Percentiles rank a stretch among this genome's conserved stretches.
Conservation (phyloP, 768 basidiomycete genomes). For the Boletus rubroflammeus region DNA sequence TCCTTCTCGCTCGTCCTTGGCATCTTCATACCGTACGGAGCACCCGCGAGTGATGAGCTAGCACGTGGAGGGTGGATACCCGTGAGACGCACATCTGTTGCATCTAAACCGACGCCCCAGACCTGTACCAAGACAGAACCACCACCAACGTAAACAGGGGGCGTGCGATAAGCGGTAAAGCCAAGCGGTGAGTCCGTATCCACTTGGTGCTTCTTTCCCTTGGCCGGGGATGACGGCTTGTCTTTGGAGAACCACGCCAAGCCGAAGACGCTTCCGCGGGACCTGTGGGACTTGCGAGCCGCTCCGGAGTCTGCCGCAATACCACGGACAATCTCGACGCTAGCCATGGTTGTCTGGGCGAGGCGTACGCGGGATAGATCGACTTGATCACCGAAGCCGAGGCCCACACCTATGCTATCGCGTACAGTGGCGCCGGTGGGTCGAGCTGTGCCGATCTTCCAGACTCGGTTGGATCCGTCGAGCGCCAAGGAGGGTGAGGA, state of each 20-base stretch:
- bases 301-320: constrained; percentile 27
- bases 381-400: constrained; percentile 45
- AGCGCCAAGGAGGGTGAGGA: constrained; percentile 20
- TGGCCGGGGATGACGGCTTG: constrained; percentile 7
- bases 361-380: constrained; percentile 75
- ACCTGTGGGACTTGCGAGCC: constrained; percentile 16
- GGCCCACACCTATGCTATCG: constrained; percentile 24
- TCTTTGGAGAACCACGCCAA: constrained; percentile 31
- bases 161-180: constrained; percentile 67
- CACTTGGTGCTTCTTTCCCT: constrained; percentile 5
- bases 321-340: constrained; percentile 72
- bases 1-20: constrained; percentile 24
- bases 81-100: constrained; percentile 65
- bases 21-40: constrained; percentile 20
- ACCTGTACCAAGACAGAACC: constrained; percentile 80
- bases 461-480: constrained; percentile 18
- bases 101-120: constrained; percentile 83
- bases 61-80: constrained; percentile 35
- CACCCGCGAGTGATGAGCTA: constrained; percentile 12
- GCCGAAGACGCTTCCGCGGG: constrained; percentile 25
- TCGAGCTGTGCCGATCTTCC: constrained; percentile 22
- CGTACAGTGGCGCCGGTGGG: constrained; percentile 14
- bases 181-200: constrained; percentile 41
- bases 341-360: constrained; percentile 87
- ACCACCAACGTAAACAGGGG: constrained; percentile 69